Evolutionary conservation across 257 asterid species (phyloP).

Genomic region (Solanum chilense): DNA sequence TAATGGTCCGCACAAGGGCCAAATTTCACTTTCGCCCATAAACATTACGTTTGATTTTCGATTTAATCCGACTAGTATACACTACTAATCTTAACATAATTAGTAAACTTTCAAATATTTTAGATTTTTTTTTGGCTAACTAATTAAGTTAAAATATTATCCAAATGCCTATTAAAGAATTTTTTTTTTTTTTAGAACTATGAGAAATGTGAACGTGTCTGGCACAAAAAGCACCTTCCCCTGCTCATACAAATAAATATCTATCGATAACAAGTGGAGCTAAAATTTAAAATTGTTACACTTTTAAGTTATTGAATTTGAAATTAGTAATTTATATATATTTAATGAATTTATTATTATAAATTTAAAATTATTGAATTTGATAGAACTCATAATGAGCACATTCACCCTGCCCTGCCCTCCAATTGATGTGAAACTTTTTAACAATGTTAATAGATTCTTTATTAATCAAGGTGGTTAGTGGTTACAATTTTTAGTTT

Average conservation of each 20-base stretch:
- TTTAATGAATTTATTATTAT: too few relatives aligned
- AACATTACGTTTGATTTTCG: too few relatives aligned
- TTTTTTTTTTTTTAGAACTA: too few relatives aligned
- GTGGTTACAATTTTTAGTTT: neutral
- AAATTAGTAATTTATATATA: too few relatives aligned
- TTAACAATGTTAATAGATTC: neutral
- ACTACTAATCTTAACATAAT: neutral
- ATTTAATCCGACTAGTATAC: too few relatives aligned
- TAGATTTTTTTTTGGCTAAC: neutral
- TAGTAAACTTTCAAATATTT: neutral
- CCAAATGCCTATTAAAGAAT: neutral
- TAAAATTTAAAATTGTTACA: too few relatives aligned
- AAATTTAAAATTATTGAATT: too few relatives aligned
- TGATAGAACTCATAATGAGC: neutral
- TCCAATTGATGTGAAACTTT: neutral
- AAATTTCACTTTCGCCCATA: neutral
- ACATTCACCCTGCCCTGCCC: neutral
- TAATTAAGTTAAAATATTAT: neutral
- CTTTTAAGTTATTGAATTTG: too few relatives aligned
- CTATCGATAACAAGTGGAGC: neutral
- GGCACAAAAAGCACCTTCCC: neutral
- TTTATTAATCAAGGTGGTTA: neutral
- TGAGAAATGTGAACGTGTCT: neutral
- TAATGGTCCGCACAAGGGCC: neutral
- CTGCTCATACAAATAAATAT: neutral